Evolutionary conservation across 2,329 filamentous ascomycete species (phyloP), one percentile per base, ranked within the genome.

Genomic region (Talaromyces funiculosus): DNA sequence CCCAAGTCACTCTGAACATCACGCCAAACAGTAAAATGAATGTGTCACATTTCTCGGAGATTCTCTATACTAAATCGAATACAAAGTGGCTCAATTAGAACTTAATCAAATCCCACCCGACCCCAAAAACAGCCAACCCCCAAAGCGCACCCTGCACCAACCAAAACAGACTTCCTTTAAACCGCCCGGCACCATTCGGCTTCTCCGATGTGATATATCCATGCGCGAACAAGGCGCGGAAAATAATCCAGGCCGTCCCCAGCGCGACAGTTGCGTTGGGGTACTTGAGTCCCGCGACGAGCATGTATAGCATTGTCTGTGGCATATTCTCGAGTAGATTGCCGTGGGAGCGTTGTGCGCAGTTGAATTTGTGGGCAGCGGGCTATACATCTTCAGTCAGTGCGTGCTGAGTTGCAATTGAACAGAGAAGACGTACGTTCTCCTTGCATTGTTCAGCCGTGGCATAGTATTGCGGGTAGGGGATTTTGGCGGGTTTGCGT

Each of bases 251-350:
- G 2, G 71, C 68, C 0, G 71, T 71, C 8, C 82, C 81, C 53
- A 84, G 63, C 3, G 71, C 72, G 0, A 80, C 73, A 2, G 79
- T 73, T 3, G 77, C 71, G 29, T 75, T 67, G 0, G 84, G 84
- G 69, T 80, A 84, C 63, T 74, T 74, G 58, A 86, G 65, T 2
- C 84, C 84, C 0, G 80, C 77, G 58, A 86, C 75, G 18, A 86
- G 73, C 67, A 83, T 75, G 53, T 77, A 77, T 26, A 80, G 73
- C 49, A 84, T 77, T 4, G 80, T 78, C 59, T 79, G 77, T 2
- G 79, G 67, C 63, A 82, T 78, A 71, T 85, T 84, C 74, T 87
- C 85, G 65, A 82, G 73, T 73, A 81, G 85, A 72, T 87, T 86
- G 68, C 77, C 76, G 75, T 85, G 82, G 18, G 81, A 79, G 64